These are phyloP conservation scores for Suillus subaureus DNA, from an alignment of 768 basidiomycete species.

Conservation along the genomic window DNA sequence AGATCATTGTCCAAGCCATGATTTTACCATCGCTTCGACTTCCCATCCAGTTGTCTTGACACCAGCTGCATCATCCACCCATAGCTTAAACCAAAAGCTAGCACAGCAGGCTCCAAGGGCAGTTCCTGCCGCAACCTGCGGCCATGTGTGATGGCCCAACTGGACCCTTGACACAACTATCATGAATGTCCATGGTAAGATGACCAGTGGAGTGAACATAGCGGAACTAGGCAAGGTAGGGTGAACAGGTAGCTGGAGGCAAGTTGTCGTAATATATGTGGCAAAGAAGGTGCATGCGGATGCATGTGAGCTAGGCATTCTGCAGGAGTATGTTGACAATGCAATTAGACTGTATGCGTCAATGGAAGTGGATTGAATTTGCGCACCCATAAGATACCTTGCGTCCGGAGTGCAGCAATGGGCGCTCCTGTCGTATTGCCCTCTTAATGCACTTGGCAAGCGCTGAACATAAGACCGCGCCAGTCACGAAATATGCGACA, in stretches of 20 bases:
- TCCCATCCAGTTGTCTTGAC: slow-evolving; percentile 23
- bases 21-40: slow-evolving; percentile 14
- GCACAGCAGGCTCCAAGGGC: slow-evolving; percentile 58
- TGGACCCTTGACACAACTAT: slow-evolving; percentile 68
- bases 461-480: slow-evolving; percentile 56
- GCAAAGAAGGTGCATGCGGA: slow-evolving; percentile 68
- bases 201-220: slow-evolving; percentile 44
- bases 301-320: slow-evolving; percentile 87
- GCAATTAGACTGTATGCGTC: neutral
- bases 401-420: slow-evolving; percentile 38
- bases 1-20: slow-evolving; percentile 1
- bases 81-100: slow-evolving; percentile 56
- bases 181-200: slow-evolving; percentile 54
- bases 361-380: neutral
- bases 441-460: slow-evolving; percentile 65
- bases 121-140: slow-evolving; percentile 64
- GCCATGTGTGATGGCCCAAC: slow-evolving; percentile 78
- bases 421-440: slow-evolving; percentile 66
- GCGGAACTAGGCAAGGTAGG: slow-evolving; percentile 44
- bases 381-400: slow-evolving; percentile 72
- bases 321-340: slow-evolving; percentile 28
- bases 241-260: slow-evolving; percentile 60
- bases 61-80: slow-evolving; percentile 39
- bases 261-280: slow-evolving; percentile 60
- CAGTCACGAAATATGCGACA: slow-evolving; percentile 58